A percentile compares a stretch with the other conserved stretches of the same genome.
Conservation (phyloP, 257 asterid species). For the Jacaranda copaia region DNA sequence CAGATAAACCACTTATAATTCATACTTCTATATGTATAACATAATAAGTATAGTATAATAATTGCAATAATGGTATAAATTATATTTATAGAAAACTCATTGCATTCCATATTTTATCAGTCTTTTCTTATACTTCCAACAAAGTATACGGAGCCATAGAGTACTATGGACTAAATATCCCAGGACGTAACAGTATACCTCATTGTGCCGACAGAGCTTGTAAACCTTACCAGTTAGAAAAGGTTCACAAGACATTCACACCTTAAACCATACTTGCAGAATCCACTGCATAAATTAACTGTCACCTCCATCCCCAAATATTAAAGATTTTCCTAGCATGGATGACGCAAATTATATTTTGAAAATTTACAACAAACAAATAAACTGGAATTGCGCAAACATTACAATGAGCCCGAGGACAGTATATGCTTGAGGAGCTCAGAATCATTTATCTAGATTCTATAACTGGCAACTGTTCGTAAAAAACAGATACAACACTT, state of each 20-base stretch:
- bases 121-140: too few species aligned
- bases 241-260: not conserved
- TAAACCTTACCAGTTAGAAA: not conserved
- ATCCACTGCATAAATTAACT: constrained; percentile 9
- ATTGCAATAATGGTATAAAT: too few species aligned
- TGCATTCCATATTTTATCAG: too few species aligned
- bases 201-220: not conserved
- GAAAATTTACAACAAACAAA: constrained; percentile 11
- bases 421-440: constrained; percentile 36
- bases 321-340: constrained; percentile 11
- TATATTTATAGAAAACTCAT: too few species aligned
- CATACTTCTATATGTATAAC: too few species aligned
- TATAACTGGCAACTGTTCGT: constrained; percentile 19
- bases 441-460: not conserved
- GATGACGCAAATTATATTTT: too few species aligned
- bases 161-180: too few species aligned
- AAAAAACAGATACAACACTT: constrained; percentile 31
- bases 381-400: not conserved
- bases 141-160: too few species aligned
- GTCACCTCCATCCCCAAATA: not conserved
- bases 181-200: too few species aligned
- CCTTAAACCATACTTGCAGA: not conserved
- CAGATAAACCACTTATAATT: too few species aligned
- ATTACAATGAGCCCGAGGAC: constrained; percentile 33
- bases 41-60: too few species aligned